Conservation (phyloP, 768 basidiomycete genomes). For the Tylopilus vinaceipallidus region DNA sequence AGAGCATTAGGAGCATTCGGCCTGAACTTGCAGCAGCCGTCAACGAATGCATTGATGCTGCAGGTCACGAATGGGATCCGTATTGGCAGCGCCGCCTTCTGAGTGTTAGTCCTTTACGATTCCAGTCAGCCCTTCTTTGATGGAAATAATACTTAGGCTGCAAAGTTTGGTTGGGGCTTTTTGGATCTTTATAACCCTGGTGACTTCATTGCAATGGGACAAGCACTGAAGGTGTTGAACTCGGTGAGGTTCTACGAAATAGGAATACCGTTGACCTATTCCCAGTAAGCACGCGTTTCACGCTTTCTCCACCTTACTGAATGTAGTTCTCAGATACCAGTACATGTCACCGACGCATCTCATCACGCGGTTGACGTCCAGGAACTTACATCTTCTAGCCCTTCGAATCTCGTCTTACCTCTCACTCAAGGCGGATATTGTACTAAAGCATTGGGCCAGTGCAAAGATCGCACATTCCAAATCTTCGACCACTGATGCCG, state of each 20-base stretch:
- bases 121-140: neutral
- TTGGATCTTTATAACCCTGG: slow-evolving; percentile 90
- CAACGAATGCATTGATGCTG: slow-evolving; percentile 91
- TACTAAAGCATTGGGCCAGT: slow-evolving; percentile 94
- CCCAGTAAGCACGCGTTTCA: slow-evolving; percentile 57
- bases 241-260: slow-evolving; percentile 90
- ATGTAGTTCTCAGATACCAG: slow-evolving; percentile 57
- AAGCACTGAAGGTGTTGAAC: slow-evolving; percentile 90
- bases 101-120: slow-evolving; percentile 46
- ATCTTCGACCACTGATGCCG: slow-evolving; percentile 54
- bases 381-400: slow-evolving; percentile 89
- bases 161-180: slow-evolving; percentile 93
- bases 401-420: slow-evolving; percentile 87
- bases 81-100: slow-evolving; percentile 86
- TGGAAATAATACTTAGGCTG: slow-evolving; percentile 56
- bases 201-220: slow-evolving; percentile 91
- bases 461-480: slow-evolving; percentile 83
- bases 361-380: slow-evolving; percentile 77
- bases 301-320: slow-evolving; percentile 1
- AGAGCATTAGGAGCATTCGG: slow-evolving; percentile 84
- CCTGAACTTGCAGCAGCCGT: slow-evolving; percentile 85
- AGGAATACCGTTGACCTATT: slow-evolving; percentile 89
- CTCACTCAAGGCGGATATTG: slow-evolving; percentile 77
- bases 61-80: slow-evolving; percentile 88
- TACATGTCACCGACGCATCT: slow-evolving; percentile 79